Conservation (phyloP, 1,284 basidiomycete species). For the Xerocomus nothofagi region DNA sequence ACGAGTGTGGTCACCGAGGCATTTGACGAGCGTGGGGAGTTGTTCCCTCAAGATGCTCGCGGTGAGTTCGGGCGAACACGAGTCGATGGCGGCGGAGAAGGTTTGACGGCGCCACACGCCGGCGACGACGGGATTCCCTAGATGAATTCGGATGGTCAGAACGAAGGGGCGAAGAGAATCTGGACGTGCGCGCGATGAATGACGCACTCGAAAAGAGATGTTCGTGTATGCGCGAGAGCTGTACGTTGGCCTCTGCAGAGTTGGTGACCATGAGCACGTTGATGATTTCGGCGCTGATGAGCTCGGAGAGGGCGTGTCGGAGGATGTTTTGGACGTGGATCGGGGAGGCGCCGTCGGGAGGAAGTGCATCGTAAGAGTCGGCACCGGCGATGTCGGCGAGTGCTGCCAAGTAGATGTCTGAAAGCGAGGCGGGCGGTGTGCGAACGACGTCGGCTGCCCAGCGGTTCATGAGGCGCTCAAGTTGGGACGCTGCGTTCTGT, state of each 20-base stretch:
- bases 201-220: conserved; percentile 75
- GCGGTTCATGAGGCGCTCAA: conserved; percentile 77
- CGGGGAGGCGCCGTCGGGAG: conserved; percentile 44
- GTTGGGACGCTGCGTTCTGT: conserved; percentile 68
- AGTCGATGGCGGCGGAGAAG: conserved; percentile 76
- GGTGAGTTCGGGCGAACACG: conserved; percentile 67
- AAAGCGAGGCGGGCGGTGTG: conserved; percentile 52
- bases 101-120: conserved; percentile 84
- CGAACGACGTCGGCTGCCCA: conserved; percentile 77
- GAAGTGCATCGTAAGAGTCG: conserved; percentile 34
- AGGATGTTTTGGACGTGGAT: conserved; percentile 76
- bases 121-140: conserved; percentile 79
- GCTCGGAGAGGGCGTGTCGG: conserved; percentile 73
- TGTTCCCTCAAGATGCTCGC: conserved; percentile 64
- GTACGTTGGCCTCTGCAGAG: conserved; percentile 75
- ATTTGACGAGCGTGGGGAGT: conserved; percentile 56
- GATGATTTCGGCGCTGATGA: conserved; percentile 75
- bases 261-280: conserved; percentile 79
- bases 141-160: neutral
- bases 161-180: neutral
- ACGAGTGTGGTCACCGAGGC: conserved; percentile 47
- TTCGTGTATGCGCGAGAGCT: conserved; percentile 80
- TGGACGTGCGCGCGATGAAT: neutral
- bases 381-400: conserved; percentile 57
- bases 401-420: conserved; percentile 56